Conservation (phyloP, 768 basidiomycete genomes). For the Suillus placidus region DNA sequence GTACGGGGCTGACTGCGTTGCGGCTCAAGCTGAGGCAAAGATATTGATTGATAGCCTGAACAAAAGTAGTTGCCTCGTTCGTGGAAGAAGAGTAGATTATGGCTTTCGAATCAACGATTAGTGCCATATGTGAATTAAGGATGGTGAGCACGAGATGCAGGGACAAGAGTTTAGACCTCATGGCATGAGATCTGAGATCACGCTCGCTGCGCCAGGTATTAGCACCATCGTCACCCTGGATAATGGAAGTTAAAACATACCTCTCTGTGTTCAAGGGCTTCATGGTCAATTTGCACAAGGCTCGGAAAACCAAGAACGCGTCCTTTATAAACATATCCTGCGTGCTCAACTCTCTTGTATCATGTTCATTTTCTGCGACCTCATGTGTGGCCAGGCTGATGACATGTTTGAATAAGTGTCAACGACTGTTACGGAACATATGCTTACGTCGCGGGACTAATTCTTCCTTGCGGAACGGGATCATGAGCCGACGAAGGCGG, state of each 20-base stretch:
- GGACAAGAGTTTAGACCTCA: conserved; percentile 95
- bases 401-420: neutral
- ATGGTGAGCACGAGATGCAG: conserved; percentile 93
- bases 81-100: conserved; percentile 91
- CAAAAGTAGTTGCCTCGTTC: conserved; percentile 84
- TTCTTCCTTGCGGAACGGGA: neutral
- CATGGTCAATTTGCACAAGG: conserved; percentile 97
- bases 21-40: conserved; percentile 90
- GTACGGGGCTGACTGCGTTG: conserved; percentile 93
- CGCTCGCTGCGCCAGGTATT: conserved; percentile 64
- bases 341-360: conserved; percentile 56
- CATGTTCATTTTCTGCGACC: conserved; percentile 18
- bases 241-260: conserved; percentile 42
- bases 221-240: conserved; percentile 16
- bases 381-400: neutral
- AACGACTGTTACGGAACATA: neutral
- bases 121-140: conserved; percentile 85
- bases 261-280: conserved; percentile 94
- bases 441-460: neutral
- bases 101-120: conserved; percentile 87
- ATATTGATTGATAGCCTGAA: conserved; percentile 95
- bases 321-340: conserved; percentile 96
- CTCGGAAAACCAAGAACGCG: conserved; percentile 96
- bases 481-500: neutral
- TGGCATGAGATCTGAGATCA: conserved; percentile 94